phyloP scores from a whole-genome alignment of 2,329 filamentous ascomycete genomes.

The Pleomassaria siparia region DNA sequence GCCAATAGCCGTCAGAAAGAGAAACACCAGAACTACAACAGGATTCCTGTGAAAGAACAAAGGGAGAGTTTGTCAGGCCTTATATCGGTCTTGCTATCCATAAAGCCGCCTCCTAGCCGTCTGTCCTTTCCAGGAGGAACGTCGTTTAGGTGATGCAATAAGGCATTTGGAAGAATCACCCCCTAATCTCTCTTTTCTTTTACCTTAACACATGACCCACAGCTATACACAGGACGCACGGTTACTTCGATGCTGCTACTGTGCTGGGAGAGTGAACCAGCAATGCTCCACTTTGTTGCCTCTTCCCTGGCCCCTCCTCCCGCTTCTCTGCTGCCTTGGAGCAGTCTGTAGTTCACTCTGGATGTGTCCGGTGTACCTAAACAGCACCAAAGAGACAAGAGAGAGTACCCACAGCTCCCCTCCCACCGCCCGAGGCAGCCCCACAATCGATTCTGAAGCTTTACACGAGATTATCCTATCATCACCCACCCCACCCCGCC shows the following conservation, averaged over 20 bases:
- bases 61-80: too few relatives aligned
- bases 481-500: too few relatives aligned
- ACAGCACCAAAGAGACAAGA: background rate
- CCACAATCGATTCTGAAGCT: too few relatives aligned
- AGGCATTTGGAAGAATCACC: background rate
- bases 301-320: background rate
- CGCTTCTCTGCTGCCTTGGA: background rate
- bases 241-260: background rate
- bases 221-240: background rate
- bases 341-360: background rate
- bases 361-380: background rate
- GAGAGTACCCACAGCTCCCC: background rate
- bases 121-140: background rate
- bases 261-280: background rate
- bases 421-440: background rate
- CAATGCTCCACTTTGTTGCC: background rate
- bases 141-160: background rate
- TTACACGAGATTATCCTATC: too few relatives aligned
- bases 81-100: too few relatives aligned
- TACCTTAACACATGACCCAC: background rate
- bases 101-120: background rate
- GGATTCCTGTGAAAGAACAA: too few relatives aligned
- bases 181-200: background rate
- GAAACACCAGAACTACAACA: too few relatives aligned
- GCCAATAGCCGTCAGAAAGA: too few relatives aligned